Evolutionary conservation across 345 rosid species (phyloP).

Genomic region (Streptanthus diversifolius): DNA sequence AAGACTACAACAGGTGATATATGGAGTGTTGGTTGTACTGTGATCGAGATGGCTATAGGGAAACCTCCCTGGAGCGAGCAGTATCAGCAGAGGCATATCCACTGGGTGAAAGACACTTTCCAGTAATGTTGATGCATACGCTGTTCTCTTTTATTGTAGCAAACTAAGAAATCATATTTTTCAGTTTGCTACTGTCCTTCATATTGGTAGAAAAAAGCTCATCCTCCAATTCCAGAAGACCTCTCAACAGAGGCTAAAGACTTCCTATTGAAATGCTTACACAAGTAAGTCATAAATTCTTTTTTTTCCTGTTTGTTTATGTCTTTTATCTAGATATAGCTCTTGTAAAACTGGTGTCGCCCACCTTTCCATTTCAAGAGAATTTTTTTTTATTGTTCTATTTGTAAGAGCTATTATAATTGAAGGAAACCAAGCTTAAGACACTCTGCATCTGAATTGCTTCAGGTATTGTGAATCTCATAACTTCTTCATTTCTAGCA

Average conservation of each 20-base stretch:
- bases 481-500: background rate
- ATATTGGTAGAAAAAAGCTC: conserved; percentile 86
- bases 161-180: conserved; percentile 15
- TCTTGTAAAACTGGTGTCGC: background rate
- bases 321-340: conserved; percentile 14
- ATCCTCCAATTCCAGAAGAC: conserved; percentile 92
- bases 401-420: conserved; percentile 2
- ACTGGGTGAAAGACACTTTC: conserved; percentile 18
- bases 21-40: conserved; percentile 97
- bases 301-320: background rate
- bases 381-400: background rate
- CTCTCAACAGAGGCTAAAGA: conserved; percentile 84
- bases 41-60: conserved; percentile 98
- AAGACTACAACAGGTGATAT: conserved; percentile 89
- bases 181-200: conserved; percentile 95
- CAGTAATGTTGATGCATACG: background rate
- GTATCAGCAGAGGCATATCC: conserved; percentile 58
- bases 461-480: conserved; percentile 50
- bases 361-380: conserved; percentile 11
- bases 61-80: conserved; percentile 98
- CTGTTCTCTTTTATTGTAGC: background rate
- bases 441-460: conserved; percentile 68
- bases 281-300: conserved; percentile 46
- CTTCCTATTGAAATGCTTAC: conserved; percentile 75
- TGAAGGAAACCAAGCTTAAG: conserved; percentile 81